phyloP scores from a whole-genome alignment of 2,329 filamentous ascomycete genomes.

The Aureobasidium sp. region DNA sequence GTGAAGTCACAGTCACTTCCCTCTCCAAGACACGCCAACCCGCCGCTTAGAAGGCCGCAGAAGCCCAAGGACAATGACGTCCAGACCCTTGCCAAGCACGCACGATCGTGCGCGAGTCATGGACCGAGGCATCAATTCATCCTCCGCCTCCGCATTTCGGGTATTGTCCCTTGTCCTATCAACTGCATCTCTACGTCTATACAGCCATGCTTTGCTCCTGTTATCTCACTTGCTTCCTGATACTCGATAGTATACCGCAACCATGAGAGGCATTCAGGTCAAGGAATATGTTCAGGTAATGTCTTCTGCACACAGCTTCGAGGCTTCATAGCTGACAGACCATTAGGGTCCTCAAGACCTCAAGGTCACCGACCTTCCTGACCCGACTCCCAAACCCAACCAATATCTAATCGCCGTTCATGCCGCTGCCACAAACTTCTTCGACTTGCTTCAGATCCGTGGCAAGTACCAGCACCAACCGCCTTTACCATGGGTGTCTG shows the following conservation, averaged over 20 bases:
- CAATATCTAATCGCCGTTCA: conserved; percentile 85
- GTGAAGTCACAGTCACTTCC: not conserved
- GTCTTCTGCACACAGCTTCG: not conserved
- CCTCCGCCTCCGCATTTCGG: conserved; percentile 8
- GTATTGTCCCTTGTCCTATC: not conserved
- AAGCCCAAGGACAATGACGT: conserved; percentile 8
- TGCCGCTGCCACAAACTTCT: conserved; percentile 89
- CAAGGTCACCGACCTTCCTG: conserved; percentile 64
- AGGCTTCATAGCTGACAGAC: conserved; percentile 4
- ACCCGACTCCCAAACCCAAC: conserved; percentile 61
- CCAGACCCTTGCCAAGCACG: not conserved
- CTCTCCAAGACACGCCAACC: not conserved
- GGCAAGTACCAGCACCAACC: conserved; percentile 95
- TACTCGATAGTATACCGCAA: not conserved
- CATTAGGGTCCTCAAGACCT: conserved; percentile 70
- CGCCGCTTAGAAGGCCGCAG: conserved; percentile 7
- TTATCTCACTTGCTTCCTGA: not conserved
- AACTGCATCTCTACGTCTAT: not conserved
- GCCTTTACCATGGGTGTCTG: conserved; percentile 78
- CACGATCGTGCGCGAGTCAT: not conserved
- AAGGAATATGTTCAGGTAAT: conserved; percentile 24
- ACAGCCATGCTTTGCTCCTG: not conserved
- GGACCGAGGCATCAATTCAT: not conserved
- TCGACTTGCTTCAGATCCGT: conserved; percentile 89
- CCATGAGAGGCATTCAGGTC: conserved; percentile 22